These are phyloP conservation scores for Hypericum androsaemum DNA, from an alignment of 345 rosid species.

Conservation along the genomic window DNA sequence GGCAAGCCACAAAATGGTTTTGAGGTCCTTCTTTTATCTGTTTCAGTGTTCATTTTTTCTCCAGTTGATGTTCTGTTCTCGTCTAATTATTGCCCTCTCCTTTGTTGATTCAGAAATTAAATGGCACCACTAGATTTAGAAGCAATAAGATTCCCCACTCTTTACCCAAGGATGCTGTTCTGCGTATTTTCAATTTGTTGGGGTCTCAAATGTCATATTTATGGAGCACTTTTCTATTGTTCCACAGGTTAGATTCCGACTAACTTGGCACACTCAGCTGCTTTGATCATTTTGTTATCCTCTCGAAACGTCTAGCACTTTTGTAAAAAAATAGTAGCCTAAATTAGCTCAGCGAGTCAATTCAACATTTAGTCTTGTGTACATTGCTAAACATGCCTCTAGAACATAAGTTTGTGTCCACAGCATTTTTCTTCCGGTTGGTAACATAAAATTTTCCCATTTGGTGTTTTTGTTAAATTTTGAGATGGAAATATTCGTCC, in stretches of 20 bases:
- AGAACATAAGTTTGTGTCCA: no score
- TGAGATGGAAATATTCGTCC: no score
- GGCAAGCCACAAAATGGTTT: slow-evolving; percentile 55
- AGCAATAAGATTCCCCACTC: slow-evolving; percentile 34
- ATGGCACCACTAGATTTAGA: slow-evolving; percentile 26
- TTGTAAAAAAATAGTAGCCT: no score
- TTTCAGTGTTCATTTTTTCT: slow-evolving; percentile 6
- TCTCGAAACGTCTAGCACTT: no score
- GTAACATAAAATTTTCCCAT: no score
- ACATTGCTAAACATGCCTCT: no score
- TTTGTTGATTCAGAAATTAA: slow-evolving; percentile 33
- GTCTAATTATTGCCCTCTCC: slow-evolving; percentile 1
- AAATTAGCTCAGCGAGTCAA: no score
- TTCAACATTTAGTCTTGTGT: no score
- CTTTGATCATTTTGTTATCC: no score
- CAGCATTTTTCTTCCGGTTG: no score
- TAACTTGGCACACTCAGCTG: no score
- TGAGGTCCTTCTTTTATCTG: slow-evolving; percentile 66
- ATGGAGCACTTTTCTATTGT: slow-evolving; percentile 68
- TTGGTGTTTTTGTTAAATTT: no score
- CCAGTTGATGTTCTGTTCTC: slow-evolving; percentile 14
- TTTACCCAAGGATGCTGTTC: slow-evolving; percentile 40
- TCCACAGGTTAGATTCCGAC: slow-evolving; percentile 58
- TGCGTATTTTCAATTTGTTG: slow-evolving; percentile 40
- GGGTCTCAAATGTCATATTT: slow-evolving; percentile 60